phyloP scores from a whole-genome alignment of 768 basidiomycete species.

The Auriscalpium vulgare region DNA sequence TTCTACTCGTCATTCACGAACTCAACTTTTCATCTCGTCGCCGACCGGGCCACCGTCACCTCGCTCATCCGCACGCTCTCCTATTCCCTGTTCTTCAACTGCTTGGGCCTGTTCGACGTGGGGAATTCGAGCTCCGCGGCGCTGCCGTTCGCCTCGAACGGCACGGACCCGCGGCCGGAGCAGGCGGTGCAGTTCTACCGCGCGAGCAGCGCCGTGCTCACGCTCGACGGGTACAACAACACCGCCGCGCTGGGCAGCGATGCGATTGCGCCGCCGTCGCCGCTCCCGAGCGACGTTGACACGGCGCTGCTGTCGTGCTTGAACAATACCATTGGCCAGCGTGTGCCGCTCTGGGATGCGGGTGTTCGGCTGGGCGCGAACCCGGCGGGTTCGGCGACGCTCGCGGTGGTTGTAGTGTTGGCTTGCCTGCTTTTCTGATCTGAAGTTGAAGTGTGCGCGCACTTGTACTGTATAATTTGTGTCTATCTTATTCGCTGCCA shows the following conservation, averaged over 20 bases:
- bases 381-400: no score
- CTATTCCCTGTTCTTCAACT: slow-evolving; percentile 20
- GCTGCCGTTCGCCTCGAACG: slow-evolving; percentile 2
- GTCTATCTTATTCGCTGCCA: no score
- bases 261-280: slow-evolving; percentile 33
- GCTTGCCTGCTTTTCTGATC: no score
- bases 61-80: slow-evolving; percentile 19
- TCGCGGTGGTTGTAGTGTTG: no score
- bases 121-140: slow-evolving; percentile 6
- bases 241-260: slow-evolving; percentile 22
- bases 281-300: slow-evolving; percentile 46
- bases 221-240: slow-evolving; percentile 22
- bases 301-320: slow-evolving; percentile 43
- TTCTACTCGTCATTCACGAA: slow-evolving; percentile 22
- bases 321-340: slow-evolving; percentile 53
- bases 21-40: slow-evolving; percentile 26
- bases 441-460: no score
- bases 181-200: slow-evolving; percentile 22
- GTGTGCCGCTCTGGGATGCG: slow-evolving; percentile 46
- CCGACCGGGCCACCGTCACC: slow-evolving; percentile 27
- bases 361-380: neutral
- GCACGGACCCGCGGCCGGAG: slow-evolving; percentile 17
- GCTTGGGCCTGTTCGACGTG: slow-evolving; percentile 14
- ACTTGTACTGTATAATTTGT: no score
- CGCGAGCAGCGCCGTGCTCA: slow-evolving; percentile 17